Evolutionary conservation across 1,284 basidiomycete genomes (phyloP).

Genomic region (Ceratobasidium sp.): DNA sequence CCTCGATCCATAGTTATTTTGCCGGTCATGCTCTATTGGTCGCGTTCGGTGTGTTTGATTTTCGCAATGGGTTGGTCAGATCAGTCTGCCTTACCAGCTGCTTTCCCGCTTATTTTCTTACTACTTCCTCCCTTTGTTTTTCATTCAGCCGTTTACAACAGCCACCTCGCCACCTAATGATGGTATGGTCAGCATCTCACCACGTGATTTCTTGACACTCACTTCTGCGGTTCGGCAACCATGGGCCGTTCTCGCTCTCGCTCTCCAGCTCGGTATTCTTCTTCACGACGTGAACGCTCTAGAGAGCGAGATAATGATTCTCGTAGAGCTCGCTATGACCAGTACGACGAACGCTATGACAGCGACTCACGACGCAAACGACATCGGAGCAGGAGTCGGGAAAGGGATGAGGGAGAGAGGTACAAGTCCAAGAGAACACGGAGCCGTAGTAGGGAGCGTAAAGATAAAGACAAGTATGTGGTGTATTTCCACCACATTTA

Average conservation of each 20-base stretch:
- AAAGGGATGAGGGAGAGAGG: conserved; percentile 42
- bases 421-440: conserved; percentile 41
- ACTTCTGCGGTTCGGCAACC: background rate
- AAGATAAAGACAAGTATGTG: conserved; percentile 48
- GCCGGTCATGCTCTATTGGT: too few species aligned
- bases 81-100: too few species aligned
- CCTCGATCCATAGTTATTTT: too few species aligned
- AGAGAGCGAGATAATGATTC: conserved; percentile 39
- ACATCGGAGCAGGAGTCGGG: conserved; percentile 41
- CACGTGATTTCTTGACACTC: background rate
- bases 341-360: conserved; percentile 43
- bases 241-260: conserved; percentile 32
- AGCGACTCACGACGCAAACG: conserved; percentile 46
- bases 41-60: too few species aligned
- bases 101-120: too few species aligned
- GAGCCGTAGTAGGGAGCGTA: conserved; percentile 45
- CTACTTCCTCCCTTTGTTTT: too few species aligned
- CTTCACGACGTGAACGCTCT: conserved; percentile 25
- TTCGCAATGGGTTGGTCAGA: too few species aligned
- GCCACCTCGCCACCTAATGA: too few species aligned
- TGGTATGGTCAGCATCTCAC: too few species aligned
- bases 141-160: too few species aligned
- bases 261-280: conserved; percentile 16
- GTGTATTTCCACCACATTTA: background rate
- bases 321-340: conserved; percentile 32